Conservation (phyloP, 1,139 yeast genomes). For the Entelexis paramagnoliae region DNA sequence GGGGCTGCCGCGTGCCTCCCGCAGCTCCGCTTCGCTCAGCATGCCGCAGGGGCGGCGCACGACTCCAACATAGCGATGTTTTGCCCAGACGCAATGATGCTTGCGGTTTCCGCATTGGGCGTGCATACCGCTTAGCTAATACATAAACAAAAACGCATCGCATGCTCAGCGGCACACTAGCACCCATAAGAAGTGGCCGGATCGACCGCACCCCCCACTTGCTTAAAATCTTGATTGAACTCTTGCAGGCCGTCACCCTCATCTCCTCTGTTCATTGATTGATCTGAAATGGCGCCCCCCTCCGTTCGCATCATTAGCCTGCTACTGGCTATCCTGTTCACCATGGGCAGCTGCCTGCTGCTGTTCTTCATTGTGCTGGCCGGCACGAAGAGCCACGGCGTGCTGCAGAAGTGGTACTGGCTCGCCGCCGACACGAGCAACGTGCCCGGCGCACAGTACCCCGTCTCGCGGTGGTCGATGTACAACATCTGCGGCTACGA, state of each 20-base stretch:
- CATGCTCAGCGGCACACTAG: neutral
- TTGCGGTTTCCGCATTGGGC: conserved; percentile 8
- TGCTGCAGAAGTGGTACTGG: conserved; percentile 53
- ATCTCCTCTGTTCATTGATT: neutral
- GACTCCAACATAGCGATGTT: too few relatives aligned
- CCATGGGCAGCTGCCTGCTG: conserved; percentile 40
- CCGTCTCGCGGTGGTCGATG: conserved; percentile 58
- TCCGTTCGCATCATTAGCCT: conserved; percentile 11
- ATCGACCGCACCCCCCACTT: neutral
- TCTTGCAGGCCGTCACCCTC: neutral
- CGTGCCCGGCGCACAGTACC: conserved; percentile 36
- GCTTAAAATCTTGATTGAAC: neutral
- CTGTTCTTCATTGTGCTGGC: conserved; percentile 53
- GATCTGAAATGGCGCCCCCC: conserved; percentile 9
- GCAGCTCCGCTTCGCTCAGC: too few relatives aligned
- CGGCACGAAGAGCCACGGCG: conserved; percentile 45
- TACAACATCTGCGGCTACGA: conserved; percentile 48
- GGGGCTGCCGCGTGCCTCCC: too few relatives aligned
- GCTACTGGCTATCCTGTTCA: conserved; percentile 29
- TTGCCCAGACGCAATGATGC: neutral
- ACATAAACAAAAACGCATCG: conserved; percentile 5
- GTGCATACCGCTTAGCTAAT: conserved; percentile 6
- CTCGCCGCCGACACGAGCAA: conserved; percentile 56
- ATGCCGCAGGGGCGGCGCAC: too few relatives aligned
- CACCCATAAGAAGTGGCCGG: conserved; percentile 6